Percentiles rank a stretch among this genome's conserved stretches.
phyloP scores from a whole-genome alignment of 2,329 filamentous ascomycete species.

The Drechslerella coelobrocha region DNA sequence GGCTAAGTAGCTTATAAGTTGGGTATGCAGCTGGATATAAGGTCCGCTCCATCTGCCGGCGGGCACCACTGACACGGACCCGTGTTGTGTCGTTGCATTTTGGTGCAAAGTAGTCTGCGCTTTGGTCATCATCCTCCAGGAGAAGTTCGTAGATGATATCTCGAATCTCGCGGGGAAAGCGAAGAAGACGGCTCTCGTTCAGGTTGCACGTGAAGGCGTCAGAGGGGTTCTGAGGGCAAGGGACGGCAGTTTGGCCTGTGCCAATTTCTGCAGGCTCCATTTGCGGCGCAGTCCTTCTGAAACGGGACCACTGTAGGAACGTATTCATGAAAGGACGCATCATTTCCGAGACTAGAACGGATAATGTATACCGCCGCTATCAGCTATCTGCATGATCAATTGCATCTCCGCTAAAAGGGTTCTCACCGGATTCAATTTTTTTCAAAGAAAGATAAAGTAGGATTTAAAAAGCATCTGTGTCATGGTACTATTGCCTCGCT shows the following conservation, averaged over 20 bases:
- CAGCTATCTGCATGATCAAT: too few species aligned
- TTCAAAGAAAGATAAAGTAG: not conserved
- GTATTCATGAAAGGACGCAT: too few species aligned
- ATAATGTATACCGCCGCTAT: too few species aligned
- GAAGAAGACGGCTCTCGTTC: slow-evolving; percentile 10
- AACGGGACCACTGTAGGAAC: too few species aligned
- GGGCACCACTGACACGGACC: not conserved
- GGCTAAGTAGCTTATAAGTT: slow-evolving; percentile 2
- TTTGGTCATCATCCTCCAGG: too few species aligned
- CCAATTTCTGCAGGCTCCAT: not conserved
- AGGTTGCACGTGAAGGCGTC: not conserved
- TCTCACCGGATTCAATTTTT: not conserved
- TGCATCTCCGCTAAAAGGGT: too few species aligned
- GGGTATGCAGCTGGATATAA: slow-evolving; percentile 1
- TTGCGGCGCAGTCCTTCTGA: not conserved
- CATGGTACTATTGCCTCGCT: too few species aligned
- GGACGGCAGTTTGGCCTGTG: not conserved
- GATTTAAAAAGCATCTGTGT: too few species aligned
- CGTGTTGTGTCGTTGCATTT: slow-evolving; percentile 27
- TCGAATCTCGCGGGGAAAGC: slow-evolving; percentile 6
- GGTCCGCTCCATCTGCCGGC: not conserved
- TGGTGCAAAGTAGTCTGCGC: not conserved
- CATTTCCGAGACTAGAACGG: too few species aligned
- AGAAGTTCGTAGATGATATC: slow-evolving; percentile 20
- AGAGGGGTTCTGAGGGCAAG: not conserved